Base-by-base conservation (phyloP, 345 rosid genomes). In the Mercurialis annua region DNA sequence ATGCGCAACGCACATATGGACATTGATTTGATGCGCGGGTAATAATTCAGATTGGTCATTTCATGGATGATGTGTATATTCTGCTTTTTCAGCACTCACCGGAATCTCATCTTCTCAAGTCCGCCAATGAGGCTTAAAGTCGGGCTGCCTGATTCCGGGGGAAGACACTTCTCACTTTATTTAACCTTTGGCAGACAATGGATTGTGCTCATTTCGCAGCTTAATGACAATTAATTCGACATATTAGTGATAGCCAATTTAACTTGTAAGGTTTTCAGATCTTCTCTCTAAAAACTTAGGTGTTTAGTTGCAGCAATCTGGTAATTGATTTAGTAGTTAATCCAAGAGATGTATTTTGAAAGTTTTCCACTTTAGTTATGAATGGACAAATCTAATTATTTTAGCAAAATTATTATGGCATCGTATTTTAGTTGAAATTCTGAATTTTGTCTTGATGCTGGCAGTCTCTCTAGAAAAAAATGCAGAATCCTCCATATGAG, bases 1-100 rank as follows among this genome's bases (percentile, higher is more conserved):
- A 82, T 90, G 82, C 90, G 79, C 47, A 83, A 84, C 44, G 69
- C 82, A 11, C 95, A 89, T 67, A 65, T 80, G 8, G 96, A 84
- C 88, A 89, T 94, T 61, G 99, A 94, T 83, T 84, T 94, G 71
- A 91, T 87, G 97, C 90, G 92, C 4, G 92, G 96, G 12, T 89
- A 87, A 90, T 65, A 56, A 42, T 59, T 59, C 59, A 21, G 46
- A 26, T 56, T 33, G 12, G 64, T 67, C 64, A 38, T 64, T 57
- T 56, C 30, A 21, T 17, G 62, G 71, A 73, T 72, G 60, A 66
- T 80, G 83, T 81, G 55, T 54, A 83, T 79, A 82, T 77, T 57
- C 63, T 56, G 77, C 59, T 67, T 79, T 70, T 51, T 59, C 65
- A 74, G 68, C 34, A 26, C 31, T 66, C 64, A 56, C 49, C 56